Percentiles rank a stretch among this genome's conserved stretches.
These are phyloP conservation scores for Lodderomyces jiufengensis DNA, from an alignment of 1,139 yeast genomes.

Conservation along the genomic window DNA sequence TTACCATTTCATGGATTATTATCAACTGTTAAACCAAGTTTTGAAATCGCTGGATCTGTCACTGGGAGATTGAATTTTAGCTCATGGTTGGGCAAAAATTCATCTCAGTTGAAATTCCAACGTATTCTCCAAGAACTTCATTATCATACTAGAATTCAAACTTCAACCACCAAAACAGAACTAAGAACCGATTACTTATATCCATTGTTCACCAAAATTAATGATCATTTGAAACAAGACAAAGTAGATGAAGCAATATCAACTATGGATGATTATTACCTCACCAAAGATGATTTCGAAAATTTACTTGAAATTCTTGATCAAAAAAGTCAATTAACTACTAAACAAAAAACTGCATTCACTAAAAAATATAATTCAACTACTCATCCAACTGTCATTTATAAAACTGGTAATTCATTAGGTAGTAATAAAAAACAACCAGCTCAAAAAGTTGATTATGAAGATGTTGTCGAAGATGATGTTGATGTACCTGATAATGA, in stretches of 20 bases:
- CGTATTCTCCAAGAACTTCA: slow-evolving; percentile 84
- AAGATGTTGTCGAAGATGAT: slow-evolving; percentile 63
- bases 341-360: slow-evolving; percentile 76
- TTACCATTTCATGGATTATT: slow-evolving; percentile 89
- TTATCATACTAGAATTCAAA: slow-evolving; percentile 77
- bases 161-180: slow-evolving; percentile 73
- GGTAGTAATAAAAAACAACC: slow-evolving; percentile 34
- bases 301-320: slow-evolving; percentile 52
- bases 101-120: slow-evolving; percentile 74
- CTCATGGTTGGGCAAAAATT: slow-evolving; percentile 86
- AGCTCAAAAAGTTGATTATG: slow-evolving; percentile 45
- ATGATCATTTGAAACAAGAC: slow-evolving; percentile 52
- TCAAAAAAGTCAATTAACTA: slow-evolving; percentile 47
- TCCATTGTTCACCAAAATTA: slow-evolving; percentile 50
- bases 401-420: slow-evolving; percentile 60
- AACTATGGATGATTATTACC: slow-evolving; percentile 75
- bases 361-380: slow-evolving; percentile 76
- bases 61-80: slow-evolving; percentile 75
- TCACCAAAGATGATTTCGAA: slow-evolving; percentile 93
- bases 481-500: slow-evolving; percentile 34
- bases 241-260: slow-evolving; percentile 58
- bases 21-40: slow-evolving; percentile 82
- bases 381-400: slow-evolving; percentile 84
- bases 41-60: slow-evolving; percentile 69
- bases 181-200: slow-evolving; percentile 79